Percentiles rank a stretch among this genome's conserved stretches.
These are phyloP conservation scores for Pythium inflatum DNA, from an alignment of 352 stramenopile genomes.

Conservation along the genomic window DNA sequence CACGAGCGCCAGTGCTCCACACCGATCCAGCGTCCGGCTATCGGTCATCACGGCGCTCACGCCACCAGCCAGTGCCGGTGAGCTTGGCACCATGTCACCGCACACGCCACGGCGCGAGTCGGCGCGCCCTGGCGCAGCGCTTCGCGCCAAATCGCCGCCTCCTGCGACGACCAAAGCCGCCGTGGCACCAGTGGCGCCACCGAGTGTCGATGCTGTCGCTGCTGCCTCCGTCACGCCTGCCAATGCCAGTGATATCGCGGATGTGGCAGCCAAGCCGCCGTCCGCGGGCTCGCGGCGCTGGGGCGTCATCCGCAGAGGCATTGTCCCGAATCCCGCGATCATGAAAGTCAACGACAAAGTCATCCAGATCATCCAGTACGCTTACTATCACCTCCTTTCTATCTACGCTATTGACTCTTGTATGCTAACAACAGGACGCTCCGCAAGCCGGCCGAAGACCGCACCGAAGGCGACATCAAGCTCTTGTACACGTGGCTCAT, in stretches of 20 bases:
- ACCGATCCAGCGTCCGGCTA: slow-evolving; percentile 2
- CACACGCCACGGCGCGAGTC: slow-evolving; percentile 24
- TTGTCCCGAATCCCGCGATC: slow-evolving; percentile 52
- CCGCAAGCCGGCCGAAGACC: slow-evolving; percentile 66
- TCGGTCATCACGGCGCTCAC: neutral
- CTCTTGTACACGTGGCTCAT: slow-evolving; percentile 85
- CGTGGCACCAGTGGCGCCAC: no score
- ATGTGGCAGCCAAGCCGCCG: neutral
- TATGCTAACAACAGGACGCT: slow-evolving; percentile 46
- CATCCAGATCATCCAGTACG: slow-evolving; percentile 68
- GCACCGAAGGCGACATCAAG: slow-evolving; percentile 74
- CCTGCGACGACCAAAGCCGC: neutral
- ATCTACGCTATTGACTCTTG: neutral
- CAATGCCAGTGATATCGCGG: no score
- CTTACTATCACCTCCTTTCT: neutral
- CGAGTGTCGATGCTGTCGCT: no score
- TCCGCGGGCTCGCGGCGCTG: slow-evolving; percentile 18
- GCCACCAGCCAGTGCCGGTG: neutral
- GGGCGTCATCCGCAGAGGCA: slow-evolving; percentile 33
- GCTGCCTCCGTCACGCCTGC: no score
- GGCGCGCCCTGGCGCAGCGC: neutral
- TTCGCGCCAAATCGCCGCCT: neutral
- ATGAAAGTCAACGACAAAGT: slow-evolving; percentile 68
- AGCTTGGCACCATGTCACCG: neutral
- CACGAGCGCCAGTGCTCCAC: neutral